Evolutionary conservation across 2,329 filamentous ascomycete genomes (phyloP).

Genomic region (Claviceps citrina): DNA sequence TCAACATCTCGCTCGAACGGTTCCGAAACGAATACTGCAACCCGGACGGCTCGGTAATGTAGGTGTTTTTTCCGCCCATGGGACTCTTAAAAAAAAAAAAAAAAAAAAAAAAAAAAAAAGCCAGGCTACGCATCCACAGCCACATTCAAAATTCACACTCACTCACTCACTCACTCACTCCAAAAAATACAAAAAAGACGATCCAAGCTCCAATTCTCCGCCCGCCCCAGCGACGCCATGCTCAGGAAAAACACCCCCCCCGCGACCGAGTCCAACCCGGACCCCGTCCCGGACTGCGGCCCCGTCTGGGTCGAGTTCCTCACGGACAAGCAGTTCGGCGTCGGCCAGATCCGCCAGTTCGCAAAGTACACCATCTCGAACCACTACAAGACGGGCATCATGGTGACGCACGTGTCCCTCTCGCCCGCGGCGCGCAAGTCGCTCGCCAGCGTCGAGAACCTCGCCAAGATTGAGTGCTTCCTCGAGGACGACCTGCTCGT

Average conservation of each 20-base stretch:
- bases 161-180: background rate
- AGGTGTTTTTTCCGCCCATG: conserved; percentile 20
- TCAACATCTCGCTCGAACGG: conserved; percentile 69
- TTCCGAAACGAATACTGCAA: conserved; percentile 62
- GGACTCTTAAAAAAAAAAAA: background rate
- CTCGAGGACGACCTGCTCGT: conserved; percentile 89
- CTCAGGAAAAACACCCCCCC: conserved; percentile 66
- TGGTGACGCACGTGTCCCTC: conserved; percentile 69
- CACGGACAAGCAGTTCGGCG: conserved; percentile 62
- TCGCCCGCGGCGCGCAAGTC: conserved; percentile 80
- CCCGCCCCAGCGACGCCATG: conserved; percentile 72
- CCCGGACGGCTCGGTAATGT: conserved; percentile 62
- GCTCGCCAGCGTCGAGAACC: conserved; percentile 58
- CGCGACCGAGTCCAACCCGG: conserved; percentile 50
- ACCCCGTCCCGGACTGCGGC: conserved; percentile 61
- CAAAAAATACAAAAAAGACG: conserved; percentile 41
- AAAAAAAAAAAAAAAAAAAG: background rate
- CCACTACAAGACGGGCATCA: conserved; percentile 79
- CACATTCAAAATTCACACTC: too few relatives aligned
- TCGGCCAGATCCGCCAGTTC: conserved; percentile 84
- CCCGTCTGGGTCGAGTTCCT: conserved; percentile 91
- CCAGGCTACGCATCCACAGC: background rate
- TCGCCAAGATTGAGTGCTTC: conserved; percentile 82
- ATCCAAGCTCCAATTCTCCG: conserved; percentile 72
- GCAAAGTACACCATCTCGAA: conserved; percentile 66